Percentiles rank a stretch among this genome's conserved stretches.
These are phyloP conservation scores for Gonapodya sp. DNA, from an alignment of 192 early-diverging fungal species.

Conservation along the genomic window DNA sequence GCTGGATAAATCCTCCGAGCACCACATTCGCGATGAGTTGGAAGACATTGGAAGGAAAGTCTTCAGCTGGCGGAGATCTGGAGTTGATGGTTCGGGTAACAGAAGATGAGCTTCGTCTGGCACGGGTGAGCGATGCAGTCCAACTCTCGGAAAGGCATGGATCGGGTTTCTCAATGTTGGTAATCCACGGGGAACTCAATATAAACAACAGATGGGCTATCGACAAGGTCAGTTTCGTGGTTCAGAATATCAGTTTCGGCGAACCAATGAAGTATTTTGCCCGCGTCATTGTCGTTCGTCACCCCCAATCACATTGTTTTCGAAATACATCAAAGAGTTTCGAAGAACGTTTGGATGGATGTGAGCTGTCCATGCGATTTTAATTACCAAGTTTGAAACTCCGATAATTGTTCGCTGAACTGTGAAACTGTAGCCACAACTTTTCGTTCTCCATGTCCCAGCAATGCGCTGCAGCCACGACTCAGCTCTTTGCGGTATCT, in stretches of 20 bases:
- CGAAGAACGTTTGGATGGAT: background rate
- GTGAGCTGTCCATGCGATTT: background rate
- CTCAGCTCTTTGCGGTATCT: background rate
- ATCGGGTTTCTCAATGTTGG: background rate
- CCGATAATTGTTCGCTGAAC: background rate
- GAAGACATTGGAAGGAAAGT: too few species aligned
- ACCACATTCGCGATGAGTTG: too few species aligned
- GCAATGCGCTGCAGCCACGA: background rate
- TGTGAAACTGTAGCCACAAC: too few species aligned
- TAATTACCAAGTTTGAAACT: background rate
- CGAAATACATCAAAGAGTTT: background rate
- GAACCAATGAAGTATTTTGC: too few species aligned
- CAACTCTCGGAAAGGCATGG: too few species aligned
- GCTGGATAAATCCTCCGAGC: too few species aligned
- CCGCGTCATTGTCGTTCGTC: background rate
- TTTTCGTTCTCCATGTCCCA: background rate
- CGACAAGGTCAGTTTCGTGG: background rate
- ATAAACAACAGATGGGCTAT: background rate
- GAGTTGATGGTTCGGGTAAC: background rate
- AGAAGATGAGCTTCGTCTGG: background rate
- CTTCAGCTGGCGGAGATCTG: too few species aligned
- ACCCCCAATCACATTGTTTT: background rate
- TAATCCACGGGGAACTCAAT: background rate
- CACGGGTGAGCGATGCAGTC: background rate
- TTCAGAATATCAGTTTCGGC: too few species aligned